These are phyloP conservation scores for Yamadazyma mexicana DNA, from an alignment of 1,139 yeast species.

Conservation along the genomic window DNA sequence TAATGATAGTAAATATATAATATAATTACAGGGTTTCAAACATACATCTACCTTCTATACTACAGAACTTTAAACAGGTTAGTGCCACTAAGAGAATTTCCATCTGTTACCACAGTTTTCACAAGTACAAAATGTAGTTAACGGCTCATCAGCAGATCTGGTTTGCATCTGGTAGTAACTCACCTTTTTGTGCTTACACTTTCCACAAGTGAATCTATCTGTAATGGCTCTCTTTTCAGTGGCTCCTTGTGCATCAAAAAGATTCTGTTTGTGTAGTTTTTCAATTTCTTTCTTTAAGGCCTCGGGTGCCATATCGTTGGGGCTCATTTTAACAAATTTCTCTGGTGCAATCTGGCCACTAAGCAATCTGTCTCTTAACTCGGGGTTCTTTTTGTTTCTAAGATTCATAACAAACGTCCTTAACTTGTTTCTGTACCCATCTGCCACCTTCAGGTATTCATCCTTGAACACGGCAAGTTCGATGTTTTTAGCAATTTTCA, in stretches of 20 bases:
- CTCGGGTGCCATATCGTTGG: constrained; percentile 95
- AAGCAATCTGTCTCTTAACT: constrained; percentile 68
- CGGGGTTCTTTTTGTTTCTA: constrained; percentile 87
- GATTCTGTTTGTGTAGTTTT: constrained; percentile 80
- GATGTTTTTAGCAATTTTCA: constrained; percentile 66
- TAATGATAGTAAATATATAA: neutral
- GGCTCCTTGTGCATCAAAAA: constrained; percentile 98
- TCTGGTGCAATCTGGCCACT: constrained; percentile 64
- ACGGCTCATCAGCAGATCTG: constrained; percentile 97
- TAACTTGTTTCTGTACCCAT: constrained; percentile 73
- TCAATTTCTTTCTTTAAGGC: constrained; percentile 81
- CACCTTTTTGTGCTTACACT: constrained; percentile 95
- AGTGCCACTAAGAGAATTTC: constrained; percentile 67
- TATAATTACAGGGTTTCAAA: constrained; percentile 4
- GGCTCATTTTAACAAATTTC: constrained; percentile 74
- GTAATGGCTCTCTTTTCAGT: constrained; percentile 94
- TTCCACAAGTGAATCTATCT: constrained; percentile 95
- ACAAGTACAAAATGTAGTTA: constrained; percentile 96
- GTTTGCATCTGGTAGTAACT: constrained; percentile 98
- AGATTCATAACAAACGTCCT: constrained; percentile 82
- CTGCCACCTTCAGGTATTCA: constrained; percentile 56
- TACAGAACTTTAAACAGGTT: neutral
- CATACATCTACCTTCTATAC: neutral
- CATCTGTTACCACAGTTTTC: constrained; percentile 97
- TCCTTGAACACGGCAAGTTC: constrained; percentile 68